Evolutionary conservation across 1,284 basidiomycete genomes (phyloP).

Genomic region (Leccinum insigne): DNA sequence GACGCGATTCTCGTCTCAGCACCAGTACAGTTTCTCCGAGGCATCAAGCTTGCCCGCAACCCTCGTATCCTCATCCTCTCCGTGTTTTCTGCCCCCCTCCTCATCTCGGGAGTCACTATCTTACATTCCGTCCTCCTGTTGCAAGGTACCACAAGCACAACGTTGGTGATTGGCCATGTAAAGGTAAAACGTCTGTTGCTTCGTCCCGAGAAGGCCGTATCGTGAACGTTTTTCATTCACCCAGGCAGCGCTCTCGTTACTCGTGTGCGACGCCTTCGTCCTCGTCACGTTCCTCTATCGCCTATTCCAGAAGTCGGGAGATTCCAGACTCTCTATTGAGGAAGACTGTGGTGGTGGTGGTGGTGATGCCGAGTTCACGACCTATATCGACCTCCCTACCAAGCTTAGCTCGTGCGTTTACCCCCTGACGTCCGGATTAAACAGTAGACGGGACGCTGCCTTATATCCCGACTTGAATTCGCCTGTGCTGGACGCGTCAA

Average conservation of each 20-base stretch:
- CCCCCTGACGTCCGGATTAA: not conserved
- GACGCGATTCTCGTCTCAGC: constrained; percentile 20
- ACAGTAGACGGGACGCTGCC: not conserved
- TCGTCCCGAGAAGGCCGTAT: not conserved
- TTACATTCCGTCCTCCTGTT: constrained; percentile 27
- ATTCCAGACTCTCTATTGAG: not conserved
- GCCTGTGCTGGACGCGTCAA: not conserved
- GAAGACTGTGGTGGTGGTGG: not conserved
- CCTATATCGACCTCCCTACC: constrained; percentile 17
- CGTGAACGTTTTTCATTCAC: not conserved
- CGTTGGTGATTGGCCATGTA: constrained; percentile 20
- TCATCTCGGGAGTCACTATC: constrained; percentile 27
- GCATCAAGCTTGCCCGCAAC: constrained; percentile 12
- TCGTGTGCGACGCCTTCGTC: constrained; percentile 24
- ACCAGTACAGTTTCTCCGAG: constrained; percentile 20
- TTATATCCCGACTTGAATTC: not conserved
- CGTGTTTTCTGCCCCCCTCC: constrained; percentile 25
- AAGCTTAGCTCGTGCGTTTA: constrained; percentile 5
- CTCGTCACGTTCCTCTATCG: constrained; percentile 19
- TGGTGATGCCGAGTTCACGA: constrained; percentile 18
- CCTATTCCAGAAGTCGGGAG: constrained; percentile 4
- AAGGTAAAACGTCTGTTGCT: constrained; percentile 19
- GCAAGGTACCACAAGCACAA: constrained; percentile 1
- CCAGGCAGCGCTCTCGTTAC: constrained; percentile 22
- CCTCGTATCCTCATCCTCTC: constrained; percentile 22